phyloP scores from a whole-genome alignment of 495 filamentous ascomycete genomes.

The Penicillium cosmopolitanum region DNA sequence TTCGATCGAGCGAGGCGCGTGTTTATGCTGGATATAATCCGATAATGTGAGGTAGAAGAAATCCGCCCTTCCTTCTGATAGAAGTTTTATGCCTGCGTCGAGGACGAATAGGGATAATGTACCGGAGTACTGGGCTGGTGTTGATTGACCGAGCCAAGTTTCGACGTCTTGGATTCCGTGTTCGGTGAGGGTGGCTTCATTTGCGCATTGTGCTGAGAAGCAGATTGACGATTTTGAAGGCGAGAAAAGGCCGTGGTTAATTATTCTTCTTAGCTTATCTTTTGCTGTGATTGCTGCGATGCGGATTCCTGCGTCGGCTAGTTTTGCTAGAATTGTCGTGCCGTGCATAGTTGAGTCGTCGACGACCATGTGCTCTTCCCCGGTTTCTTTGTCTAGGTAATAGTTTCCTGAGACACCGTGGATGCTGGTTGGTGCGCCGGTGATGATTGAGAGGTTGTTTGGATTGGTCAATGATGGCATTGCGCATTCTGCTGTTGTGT shows the following conservation, averaged over 20 bases:
- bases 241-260: neutral
- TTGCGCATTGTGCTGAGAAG: conserved; percentile 2
- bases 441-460: conserved; percentile 7
- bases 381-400: conserved; percentile 4
- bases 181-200: neutral
- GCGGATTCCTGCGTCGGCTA: neutral
- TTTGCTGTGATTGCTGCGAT: neutral
- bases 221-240: neutral
- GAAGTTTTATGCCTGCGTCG: neutral
- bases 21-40: conserved; percentile 4
- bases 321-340: neutral
- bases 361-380: conserved; percentile 1
- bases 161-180: neutral
- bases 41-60: conserved; percentile 2
- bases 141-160: neutral
- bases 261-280: neutral
- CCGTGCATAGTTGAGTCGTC: conserved; percentile 1
- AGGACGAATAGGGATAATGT: neutral
- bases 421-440: neutral
- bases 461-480: conserved; percentile 2
- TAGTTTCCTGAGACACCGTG: conserved; percentile 3
- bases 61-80: neutral
- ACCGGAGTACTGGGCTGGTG: neutral
- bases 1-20: neutral
- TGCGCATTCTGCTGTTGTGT: neutral